These are phyloP conservation scores for Cercis canadensis DNA, from an alignment of 306 rosid species.

Conservation along the genomic window DNA sequence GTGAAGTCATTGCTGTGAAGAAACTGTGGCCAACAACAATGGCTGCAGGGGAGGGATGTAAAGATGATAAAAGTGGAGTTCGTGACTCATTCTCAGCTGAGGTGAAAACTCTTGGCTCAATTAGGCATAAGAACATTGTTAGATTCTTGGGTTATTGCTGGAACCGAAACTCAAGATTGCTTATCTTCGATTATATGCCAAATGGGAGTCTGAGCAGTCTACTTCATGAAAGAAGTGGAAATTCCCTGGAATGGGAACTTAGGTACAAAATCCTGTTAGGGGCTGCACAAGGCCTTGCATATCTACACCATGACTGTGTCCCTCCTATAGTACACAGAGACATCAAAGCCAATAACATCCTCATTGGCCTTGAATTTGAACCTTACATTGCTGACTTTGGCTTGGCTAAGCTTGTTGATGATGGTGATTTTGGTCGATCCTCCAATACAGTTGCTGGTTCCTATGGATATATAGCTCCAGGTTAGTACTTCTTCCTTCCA, in stretches of 20 bases:
- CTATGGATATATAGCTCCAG: conserved; percentile 98
- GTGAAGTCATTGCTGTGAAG: conserved; percentile 91
- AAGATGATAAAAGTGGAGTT: conserved; percentile 69
- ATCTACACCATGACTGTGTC: conserved; percentile 94
- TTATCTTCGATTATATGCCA: conserved; percentile 92
- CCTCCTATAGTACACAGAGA: conserved; percentile 98
- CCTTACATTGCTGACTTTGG: conserved; percentile 97
- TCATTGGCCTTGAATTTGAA: conserved; percentile 92
- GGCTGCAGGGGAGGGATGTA: conserved; percentile 53
- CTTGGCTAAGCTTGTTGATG: conserved; percentile 90
- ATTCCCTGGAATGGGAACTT: conserved; percentile 88
- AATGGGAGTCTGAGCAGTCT: conserved; percentile 86
- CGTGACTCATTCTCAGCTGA: conserved; percentile 87
- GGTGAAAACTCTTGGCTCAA: conserved; percentile 82
- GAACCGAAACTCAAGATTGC: conserved; percentile 76
- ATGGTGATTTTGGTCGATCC: conserved; percentile 76
- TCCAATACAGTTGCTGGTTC: conserved; percentile 96
- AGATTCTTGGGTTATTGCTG: conserved; percentile 86
- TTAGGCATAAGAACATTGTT: conserved; percentile 95
- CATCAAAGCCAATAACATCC: conserved; percentile 95
- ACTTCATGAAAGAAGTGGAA: conserved; percentile 82
- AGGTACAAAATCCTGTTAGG: conserved; percentile 86
- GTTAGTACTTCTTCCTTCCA: conserved; percentile 48
- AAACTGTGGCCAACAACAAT: conserved; percentile 80
- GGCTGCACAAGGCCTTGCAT: conserved; percentile 91